A percentile compares a stretch with the other conserved stretches of the same genome.
Conservation (phyloP, 1,284 basidiomycete genomes). For the Apiotrichum porosum region DNA sequence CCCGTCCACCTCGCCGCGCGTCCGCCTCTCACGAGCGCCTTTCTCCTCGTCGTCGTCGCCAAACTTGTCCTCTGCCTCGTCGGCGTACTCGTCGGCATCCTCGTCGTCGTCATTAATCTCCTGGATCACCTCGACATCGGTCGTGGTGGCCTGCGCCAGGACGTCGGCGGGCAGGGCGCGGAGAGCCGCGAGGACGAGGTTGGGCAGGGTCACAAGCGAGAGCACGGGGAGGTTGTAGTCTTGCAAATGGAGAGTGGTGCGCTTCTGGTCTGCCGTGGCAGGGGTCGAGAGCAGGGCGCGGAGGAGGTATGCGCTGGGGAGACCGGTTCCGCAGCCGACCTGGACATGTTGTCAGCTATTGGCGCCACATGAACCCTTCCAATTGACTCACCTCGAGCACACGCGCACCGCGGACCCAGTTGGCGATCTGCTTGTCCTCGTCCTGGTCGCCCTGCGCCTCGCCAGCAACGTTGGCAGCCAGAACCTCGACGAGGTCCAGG, state of each 20-base stretch:
- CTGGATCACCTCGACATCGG: slow-evolving; percentile 30
- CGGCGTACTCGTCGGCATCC: slow-evolving; percentile 20
- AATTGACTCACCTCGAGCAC: slow-evolving; percentile 65
- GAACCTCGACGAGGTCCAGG: slow-evolving; percentile 66
- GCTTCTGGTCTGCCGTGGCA: not conserved
- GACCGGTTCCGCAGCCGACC: slow-evolving; percentile 88
- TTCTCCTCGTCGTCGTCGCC: slow-evolving; percentile 15
- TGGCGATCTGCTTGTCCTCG: slow-evolving; percentile 16
- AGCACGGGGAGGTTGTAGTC: slow-evolving; percentile 88
- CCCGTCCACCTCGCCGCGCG: slow-evolving; percentile 18
- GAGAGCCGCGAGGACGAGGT: slow-evolving; percentile 64
- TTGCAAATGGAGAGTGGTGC: slow-evolving; percentile 72
- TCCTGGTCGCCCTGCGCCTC: slow-evolving; percentile 35
- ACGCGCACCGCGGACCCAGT: slow-evolving; percentile 51
- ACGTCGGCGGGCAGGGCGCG: slow-evolving; percentile 26
- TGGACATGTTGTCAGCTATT: slow-evolving; percentile 40
- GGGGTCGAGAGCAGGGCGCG: slow-evolving; percentile 55
- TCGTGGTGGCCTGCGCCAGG: slow-evolving; percentile 25
- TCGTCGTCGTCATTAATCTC: slow-evolving; percentile 20
- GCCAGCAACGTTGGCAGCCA: slow-evolving; percentile 1
- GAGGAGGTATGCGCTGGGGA: slow-evolving; percentile 74
- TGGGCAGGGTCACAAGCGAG: slow-evolving; percentile 77
- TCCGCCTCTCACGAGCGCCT: slow-evolving; percentile 10
- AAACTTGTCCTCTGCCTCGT: slow-evolving; percentile 2
- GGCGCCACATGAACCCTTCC: not conserved